Percentiles rank a stretch among this genome's conserved stretches.
These are phyloP conservation scores for Pestalotiopsis fici DNA, from an alignment of 2,329 filamentous ascomycete species.

Conservation along the genomic window DNA sequence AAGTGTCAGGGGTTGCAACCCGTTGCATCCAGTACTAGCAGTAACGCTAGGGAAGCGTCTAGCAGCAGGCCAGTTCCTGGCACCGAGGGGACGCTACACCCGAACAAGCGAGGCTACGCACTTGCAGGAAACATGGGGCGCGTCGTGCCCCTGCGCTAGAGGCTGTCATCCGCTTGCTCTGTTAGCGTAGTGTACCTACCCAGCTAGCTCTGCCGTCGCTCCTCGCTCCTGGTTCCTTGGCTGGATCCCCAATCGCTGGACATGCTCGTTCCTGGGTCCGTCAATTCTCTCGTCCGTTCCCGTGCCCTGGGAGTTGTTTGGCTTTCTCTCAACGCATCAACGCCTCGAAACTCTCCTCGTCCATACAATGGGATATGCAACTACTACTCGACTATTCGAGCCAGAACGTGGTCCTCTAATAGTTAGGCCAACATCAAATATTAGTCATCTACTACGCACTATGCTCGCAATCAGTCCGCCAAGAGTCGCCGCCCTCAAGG, in stretches of 20 bases:
- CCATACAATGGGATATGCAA: too few species aligned
- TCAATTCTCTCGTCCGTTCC: not conserved
- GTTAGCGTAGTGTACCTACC: not conserved
- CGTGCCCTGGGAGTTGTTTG: not conserved
- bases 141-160: not conserved
- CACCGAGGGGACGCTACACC: not conserved
- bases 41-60: not conserved
- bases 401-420: not conserved
- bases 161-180: not conserved
- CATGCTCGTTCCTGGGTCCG: not conserved
- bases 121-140: not conserved
- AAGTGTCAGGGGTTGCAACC: conserved; percentile 6
- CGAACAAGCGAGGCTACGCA: not conserved
- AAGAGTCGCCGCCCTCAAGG: not conserved
- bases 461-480: not conserved
- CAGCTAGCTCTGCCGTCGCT: not conserved
- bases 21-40: not conserved
- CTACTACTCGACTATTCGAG: too few species aligned
- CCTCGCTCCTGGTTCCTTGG: too few species aligned
- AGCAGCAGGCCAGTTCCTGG: not conserved
- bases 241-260: too few species aligned
- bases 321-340: not conserved
- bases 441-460: not conserved
- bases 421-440: not conserved
- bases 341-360: not conserved